phyloP scores from a whole-genome alignment of 331 rosid species.

The Rosa hybrid region DNA sequence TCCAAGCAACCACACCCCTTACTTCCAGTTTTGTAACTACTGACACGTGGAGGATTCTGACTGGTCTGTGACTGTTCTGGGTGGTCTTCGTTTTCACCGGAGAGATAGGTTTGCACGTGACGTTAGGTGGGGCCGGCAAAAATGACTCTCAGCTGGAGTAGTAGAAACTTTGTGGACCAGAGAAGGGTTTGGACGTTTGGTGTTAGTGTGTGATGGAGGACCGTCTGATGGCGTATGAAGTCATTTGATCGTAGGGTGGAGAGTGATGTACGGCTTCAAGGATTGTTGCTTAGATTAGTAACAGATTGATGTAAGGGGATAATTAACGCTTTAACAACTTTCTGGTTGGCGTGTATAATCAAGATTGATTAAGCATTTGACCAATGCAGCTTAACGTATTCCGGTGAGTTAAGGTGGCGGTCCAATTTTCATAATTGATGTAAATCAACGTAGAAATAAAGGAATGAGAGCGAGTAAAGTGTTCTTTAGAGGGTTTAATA shows the following conservation, averaged over 20 bases:
- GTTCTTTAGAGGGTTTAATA: too few relatives aligned
- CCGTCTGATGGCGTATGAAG: conserved; percentile 24
- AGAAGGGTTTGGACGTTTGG: not conserved
- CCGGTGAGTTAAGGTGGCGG: not conserved
- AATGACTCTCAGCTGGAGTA: not conserved
- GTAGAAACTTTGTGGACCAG: not conserved
- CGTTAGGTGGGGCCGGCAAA: conserved; percentile 27
- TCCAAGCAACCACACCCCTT: conserved; percentile 20
- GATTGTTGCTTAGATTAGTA: conserved; percentile 28
- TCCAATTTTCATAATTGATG: too few relatives aligned
- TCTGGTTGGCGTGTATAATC: not conserved
- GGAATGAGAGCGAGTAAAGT: too few relatives aligned
- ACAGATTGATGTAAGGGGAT: conserved; percentile 5
- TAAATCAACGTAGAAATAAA: too few relatives aligned
- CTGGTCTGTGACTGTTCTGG: conserved; percentile 10
- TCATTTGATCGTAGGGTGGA: conserved; percentile 14
- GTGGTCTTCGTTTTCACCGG: conserved; percentile 30
- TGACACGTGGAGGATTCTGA: conserved; percentile 23
- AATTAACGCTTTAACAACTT: conserved; percentile 18
- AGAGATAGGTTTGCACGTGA: conserved; percentile 21
- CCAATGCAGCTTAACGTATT: not conserved
- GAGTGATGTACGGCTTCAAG: not conserved
- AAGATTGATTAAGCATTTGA: conserved; percentile 9
- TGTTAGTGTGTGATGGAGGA: conserved; percentile 3
- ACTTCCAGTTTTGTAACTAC: not conserved